phyloP scores from a whole-genome alignment of 495 filamentous ascomycete species.

The Penicillium bialowiezense region DNA sequence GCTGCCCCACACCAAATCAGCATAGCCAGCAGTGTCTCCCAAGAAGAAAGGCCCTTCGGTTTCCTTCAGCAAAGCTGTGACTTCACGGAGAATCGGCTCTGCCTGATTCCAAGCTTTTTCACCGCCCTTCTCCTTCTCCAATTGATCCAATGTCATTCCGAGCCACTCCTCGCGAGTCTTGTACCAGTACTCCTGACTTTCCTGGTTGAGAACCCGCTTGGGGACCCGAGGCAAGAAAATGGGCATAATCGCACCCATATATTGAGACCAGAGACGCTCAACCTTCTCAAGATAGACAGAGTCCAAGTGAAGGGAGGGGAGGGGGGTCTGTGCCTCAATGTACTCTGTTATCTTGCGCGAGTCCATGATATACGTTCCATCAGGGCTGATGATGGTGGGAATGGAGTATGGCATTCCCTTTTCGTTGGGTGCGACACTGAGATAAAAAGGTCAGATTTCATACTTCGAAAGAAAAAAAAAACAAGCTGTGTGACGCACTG shows the following conservation, averaged over 20 bases:
- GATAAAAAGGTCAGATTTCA: background rate
- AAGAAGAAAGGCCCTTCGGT: constrained; percentile 48
- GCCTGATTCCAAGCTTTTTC: constrained; percentile 36
- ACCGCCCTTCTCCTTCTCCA: constrained; percentile 36
- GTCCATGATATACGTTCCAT: constrained; percentile 57
- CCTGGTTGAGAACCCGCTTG: constrained; percentile 33
- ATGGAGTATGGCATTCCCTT: constrained; percentile 45
- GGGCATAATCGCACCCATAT: constrained; percentile 16
- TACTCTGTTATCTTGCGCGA: constrained; percentile 47
- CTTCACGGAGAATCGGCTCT: constrained; percentile 29
- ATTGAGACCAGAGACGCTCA: constrained; percentile 9
- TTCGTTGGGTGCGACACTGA: constrained; percentile 37
- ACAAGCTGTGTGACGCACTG: constrained; percentile 27
- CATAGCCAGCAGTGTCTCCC: constrained; percentile 32
- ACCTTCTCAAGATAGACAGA: constrained; percentile 37
- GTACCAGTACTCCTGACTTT: constrained; percentile 44
- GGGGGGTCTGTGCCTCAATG: constrained; percentile 52
- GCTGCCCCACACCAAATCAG: constrained; percentile 37
- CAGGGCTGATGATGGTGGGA: constrained; percentile 50
- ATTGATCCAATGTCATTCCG: constrained; percentile 45
- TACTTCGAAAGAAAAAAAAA: background rate
- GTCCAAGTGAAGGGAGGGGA: constrained; percentile 51
- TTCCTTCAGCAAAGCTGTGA: constrained; percentile 49
- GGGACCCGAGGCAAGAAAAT: constrained; percentile 35
- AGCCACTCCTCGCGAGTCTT: constrained; percentile 31